Evolutionary conservation across 352 stramenopile species (phyloP).

Genomic region (Pythium rishiriense): DNA sequence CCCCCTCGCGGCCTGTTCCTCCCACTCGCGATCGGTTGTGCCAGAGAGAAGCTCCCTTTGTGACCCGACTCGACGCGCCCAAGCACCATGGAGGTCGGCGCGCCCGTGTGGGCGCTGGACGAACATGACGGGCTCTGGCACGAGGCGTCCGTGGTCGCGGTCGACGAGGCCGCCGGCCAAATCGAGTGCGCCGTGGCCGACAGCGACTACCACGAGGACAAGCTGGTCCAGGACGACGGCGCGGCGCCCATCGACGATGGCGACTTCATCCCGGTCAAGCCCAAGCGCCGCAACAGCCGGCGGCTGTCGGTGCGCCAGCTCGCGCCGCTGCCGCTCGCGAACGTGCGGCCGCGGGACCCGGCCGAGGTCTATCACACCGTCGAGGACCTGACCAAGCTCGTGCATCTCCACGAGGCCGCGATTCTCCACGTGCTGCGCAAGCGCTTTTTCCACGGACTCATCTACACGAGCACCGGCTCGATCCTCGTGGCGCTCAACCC

Average conservation of each 20-base stretch:
- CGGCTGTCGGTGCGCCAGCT: slow-evolving; percentile 43
- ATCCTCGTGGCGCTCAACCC: slow-evolving; percentile 87
- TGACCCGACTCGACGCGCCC: not conserved
- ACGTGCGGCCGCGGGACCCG: slow-evolving; percentile 63
- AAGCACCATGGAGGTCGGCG: slow-evolving; percentile 63
- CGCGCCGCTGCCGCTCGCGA: slow-evolving; percentile 34
- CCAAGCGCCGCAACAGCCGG: slow-evolving; percentile 52
- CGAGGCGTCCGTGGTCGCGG: slow-evolving; percentile 57
- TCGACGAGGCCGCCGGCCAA: slow-evolving; percentile 40
- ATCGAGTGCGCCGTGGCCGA: slow-evolving; percentile 64
- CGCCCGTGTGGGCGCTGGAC: slow-evolving; percentile 73
- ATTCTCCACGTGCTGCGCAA: slow-evolving; percentile 86
- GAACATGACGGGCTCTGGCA: slow-evolving; percentile 62
- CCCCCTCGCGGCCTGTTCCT: not conserved
- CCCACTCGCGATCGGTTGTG: not conserved
- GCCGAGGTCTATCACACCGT: slow-evolving; percentile 64
- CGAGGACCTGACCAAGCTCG: slow-evolving; percentile 90
- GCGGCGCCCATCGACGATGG: slow-evolving; percentile 23
- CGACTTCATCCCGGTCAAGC: slow-evolving; percentile 46
- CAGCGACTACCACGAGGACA: slow-evolving; percentile 27
- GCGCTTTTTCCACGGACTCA: slow-evolving; percentile 82
- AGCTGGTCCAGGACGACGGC: slow-evolving; percentile 24
- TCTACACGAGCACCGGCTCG: slow-evolving; percentile 90
- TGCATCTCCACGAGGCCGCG: slow-evolving; percentile 89
- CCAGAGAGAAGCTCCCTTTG: too few relatives aligned